Percentiles rank a stretch among this genome's conserved stretches.
phyloP scores from a whole-genome alignment of 2,329 filamentous ascomycete genomes.

The Trichoderma harzianum region DNA sequence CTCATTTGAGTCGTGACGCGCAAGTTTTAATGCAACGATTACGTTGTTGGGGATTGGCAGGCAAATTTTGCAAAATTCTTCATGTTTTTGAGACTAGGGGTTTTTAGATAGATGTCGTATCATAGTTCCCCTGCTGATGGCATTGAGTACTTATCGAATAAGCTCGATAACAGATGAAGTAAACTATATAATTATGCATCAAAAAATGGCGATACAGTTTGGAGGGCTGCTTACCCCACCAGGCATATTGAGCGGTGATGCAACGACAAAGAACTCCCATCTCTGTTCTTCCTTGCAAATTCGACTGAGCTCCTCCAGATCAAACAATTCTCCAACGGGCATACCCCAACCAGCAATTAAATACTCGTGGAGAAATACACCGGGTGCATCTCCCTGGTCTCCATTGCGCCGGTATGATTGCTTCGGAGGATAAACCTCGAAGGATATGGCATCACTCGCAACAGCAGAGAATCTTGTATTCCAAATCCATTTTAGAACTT shows the following conservation, averaged over 20 bases:
- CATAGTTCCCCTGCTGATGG: not conserved
- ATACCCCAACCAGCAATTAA: not conserved
- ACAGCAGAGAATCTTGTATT: not conserved
- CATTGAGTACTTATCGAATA: not conserved
- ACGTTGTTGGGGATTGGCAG: not conserved
- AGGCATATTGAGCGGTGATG: not conserved
- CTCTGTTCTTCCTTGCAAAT: not conserved
- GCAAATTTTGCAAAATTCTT: not conserved
- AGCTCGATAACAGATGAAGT: not conserved
- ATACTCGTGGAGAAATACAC: not conserved
- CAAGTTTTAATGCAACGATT: not conserved
- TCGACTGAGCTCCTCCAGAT: not conserved
- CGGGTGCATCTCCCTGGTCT: not conserved
- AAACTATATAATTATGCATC: not conserved
- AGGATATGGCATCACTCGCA: not conserved
- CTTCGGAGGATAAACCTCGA: conserved; percentile 4
- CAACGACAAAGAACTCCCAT: not conserved
- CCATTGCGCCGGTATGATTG: not conserved
- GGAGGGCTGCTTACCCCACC: not conserved
- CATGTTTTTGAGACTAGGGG: not conserved
- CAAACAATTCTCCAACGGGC: not conserved
- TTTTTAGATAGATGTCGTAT: not conserved
- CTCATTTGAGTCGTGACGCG: not conserved
- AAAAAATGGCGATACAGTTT: not conserved
- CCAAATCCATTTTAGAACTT: conserved; percentile 1